These are phyloP conservation scores for Chrysopogon serrulatus DNA, from an alignment of 176 grass and related monocot species.

Conservation along the genomic window DNA sequence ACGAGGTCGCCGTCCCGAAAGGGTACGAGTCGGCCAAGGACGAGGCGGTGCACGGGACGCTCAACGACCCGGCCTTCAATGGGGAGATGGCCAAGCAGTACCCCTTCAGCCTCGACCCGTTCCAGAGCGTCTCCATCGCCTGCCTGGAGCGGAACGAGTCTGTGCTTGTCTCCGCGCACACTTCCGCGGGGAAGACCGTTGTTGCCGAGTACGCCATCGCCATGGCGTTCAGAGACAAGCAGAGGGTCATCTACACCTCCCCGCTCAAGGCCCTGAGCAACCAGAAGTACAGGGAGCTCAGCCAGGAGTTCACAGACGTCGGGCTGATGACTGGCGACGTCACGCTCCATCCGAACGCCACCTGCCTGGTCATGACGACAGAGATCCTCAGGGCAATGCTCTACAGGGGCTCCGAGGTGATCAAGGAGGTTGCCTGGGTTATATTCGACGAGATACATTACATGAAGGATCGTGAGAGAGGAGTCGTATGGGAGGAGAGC, in stretches of 20 bases:
- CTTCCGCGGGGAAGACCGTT: slow-evolving; percentile 91
- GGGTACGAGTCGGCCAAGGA: slow-evolving; percentile 51
- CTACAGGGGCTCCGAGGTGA: slow-evolving; percentile 92
- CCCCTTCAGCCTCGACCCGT: slow-evolving; percentile 90
- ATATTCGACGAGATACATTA: slow-evolving; percentile 99
- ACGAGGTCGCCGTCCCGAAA: slow-evolving; percentile 84
- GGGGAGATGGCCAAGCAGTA: slow-evolving; percentile 95
- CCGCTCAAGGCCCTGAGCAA: slow-evolving; percentile 94
- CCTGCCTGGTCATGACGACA: slow-evolving; percentile 96
- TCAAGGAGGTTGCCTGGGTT: slow-evolving; percentile 98
- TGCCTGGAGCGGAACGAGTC: slow-evolving; percentile 92
- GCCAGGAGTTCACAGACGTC: slow-evolving; percentile 87
- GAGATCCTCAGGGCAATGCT: slow-evolving; percentile 98
- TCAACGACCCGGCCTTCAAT: slow-evolving; percentile 48
- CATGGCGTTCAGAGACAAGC: slow-evolving; percentile 95
- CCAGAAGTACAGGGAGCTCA: slow-evolving; percentile 97
- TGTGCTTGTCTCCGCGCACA: slow-evolving; percentile 89
- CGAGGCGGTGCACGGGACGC: slow-evolving; percentile 64
- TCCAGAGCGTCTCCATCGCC: slow-evolving; percentile 81
- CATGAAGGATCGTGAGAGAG: slow-evolving; percentile 97
- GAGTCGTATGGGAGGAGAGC: slow-evolving; percentile 97
- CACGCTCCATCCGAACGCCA: slow-evolving; percentile 84
- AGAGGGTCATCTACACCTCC: slow-evolving; percentile 94
- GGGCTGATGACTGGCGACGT: slow-evolving; percentile 96
- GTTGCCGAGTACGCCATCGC: slow-evolving; percentile 91